Base-by-base conservation (phyloP, 495 filamentous ascomycete genomes). In the Clohesyomyces aquaticus region DNA sequence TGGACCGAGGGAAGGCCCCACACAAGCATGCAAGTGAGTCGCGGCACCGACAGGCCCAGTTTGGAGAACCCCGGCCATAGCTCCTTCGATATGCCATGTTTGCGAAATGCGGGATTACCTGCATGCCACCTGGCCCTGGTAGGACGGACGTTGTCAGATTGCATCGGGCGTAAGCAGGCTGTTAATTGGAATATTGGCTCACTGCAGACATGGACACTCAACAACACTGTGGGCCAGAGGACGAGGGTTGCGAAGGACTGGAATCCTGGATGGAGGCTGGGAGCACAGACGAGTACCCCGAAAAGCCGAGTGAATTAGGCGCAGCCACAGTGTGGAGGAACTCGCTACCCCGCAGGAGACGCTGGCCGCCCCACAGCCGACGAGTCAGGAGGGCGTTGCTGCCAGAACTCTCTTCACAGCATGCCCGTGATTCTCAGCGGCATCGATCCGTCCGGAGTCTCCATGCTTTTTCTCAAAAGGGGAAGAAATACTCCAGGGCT, bases 1-100 rank as follows among this genome's bases (percentile, higher is more conserved):
- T n/a, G n/a, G n/a, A n/a, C n/a, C n/a, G n/a, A n/a, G 6, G 32
- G 6, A 38, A 35, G 25, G 60, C 60, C 60, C 60, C 60, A 63
- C 60, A 55, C 38, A 49, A 23, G 4, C 14, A 11, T 4, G 10
- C 19, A 21, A 25, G 10, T n/a, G 11, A 18, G 35, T 63, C 50
- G 10, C n/a, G 42, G 35, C 4, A 27, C 23, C 25, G 23, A 45
- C 28, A 48, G 49, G 50, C 32, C 21, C 18, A 3, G 10, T 8
- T 55, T 48, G 49, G 49, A 53, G 59, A 62, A 10, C 19, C 38
- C 60, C 52, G 32, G 52, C 38, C 35, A 48, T 35, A 14, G 9
- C 19, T 26, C 4, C 57, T 60, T 23, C 9, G n/a, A 29, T 3
- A 6, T 28, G 22, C 49, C 18, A 23, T 41, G 14, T 14, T n/a